phyloP scores from a whole-genome alignment of 306 rosid species.

The Casuarina equisetifolia region DNA sequence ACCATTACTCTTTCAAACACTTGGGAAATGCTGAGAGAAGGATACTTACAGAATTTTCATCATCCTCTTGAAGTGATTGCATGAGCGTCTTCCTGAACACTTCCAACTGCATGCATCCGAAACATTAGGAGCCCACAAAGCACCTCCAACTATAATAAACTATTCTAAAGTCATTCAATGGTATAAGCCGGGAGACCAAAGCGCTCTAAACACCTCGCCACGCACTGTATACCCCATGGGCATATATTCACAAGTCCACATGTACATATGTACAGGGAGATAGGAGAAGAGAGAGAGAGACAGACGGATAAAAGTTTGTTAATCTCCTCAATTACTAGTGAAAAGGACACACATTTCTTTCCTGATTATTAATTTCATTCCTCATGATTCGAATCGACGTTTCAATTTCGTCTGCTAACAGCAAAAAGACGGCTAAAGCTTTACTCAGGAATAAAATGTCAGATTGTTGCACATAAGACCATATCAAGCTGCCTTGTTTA shows the following conservation, averaged over 20 bases:
- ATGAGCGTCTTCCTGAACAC: constrained; percentile 85
- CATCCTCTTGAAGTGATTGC: constrained; percentile 86
- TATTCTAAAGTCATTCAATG: background rate
- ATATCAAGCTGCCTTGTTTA: background rate
- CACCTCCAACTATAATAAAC: constrained; percentile 9
- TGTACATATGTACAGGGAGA: no score
- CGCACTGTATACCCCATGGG: background rate
- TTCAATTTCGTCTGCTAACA: background rate
- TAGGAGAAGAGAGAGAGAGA: no score
- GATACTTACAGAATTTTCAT: constrained; percentile 59
- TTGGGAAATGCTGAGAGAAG: background rate
- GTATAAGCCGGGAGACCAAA: background rate
- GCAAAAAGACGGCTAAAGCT: background rate
- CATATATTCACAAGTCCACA: no score
- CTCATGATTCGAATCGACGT: background rate
- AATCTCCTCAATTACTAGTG: background rate
- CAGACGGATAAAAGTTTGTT: no score
- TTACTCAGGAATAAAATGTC: background rate
- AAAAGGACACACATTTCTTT: background rate
- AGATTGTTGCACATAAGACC: background rate
- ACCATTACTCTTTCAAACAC: background rate
- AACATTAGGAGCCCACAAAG: background rate
- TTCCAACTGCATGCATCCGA: constrained; percentile 63
- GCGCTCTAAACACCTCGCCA: background rate
- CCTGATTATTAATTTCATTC: background rate